Conservation (phyloP, 495 filamentous ascomycete genomes). For the Hapsidospora chrysogenum region DNA sequence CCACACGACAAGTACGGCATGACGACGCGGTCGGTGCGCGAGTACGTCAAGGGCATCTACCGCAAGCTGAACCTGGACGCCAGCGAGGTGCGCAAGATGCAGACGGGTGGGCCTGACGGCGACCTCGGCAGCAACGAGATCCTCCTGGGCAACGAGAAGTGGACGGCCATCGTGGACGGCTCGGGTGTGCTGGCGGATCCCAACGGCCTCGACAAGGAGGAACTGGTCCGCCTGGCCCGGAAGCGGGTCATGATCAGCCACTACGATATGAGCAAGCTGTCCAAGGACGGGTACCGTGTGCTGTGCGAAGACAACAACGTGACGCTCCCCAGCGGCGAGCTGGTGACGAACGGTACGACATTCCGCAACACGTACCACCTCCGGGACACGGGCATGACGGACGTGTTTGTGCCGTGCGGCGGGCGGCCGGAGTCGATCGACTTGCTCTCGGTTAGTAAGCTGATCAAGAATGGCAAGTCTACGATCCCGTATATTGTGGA, state of each 20-base stretch:
- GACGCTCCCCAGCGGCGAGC: constrained; percentile 69
- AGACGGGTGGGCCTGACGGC: constrained; percentile 93
- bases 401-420: constrained; percentile 90
- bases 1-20: constrained; percentile 94
- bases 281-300: constrained; percentile 76
- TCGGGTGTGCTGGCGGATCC: constrained; percentile 90
- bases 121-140: constrained; percentile 98
- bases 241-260: constrained; percentile 76
- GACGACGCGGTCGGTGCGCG: constrained; percentile 91
- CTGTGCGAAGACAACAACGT: constrained; percentile 81
- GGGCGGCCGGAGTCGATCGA: constrained; percentile 96
- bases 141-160: constrained; percentile 85
- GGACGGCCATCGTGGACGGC: constrained; percentile 83
- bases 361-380: constrained; percentile 98
- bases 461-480: constrained; percentile 73
- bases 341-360: constrained; percentile 74
- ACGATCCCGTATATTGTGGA: constrained; percentile 90
- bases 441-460: constrained; percentile 62
- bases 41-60: constrained; percentile 93
- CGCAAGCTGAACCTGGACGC: constrained; percentile 83
- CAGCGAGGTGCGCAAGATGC: constrained; percentile 71
- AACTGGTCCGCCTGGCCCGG: constrained; percentile 73
- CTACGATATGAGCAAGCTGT: constrained; percentile 76
- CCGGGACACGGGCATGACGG: constrained; percentile 54
- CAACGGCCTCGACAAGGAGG: constrained; percentile 68